These are phyloP conservation scores for Pichia sp. DNA, from an alignment of 1,139 yeast genomes.

Conservation along the genomic window DNA sequence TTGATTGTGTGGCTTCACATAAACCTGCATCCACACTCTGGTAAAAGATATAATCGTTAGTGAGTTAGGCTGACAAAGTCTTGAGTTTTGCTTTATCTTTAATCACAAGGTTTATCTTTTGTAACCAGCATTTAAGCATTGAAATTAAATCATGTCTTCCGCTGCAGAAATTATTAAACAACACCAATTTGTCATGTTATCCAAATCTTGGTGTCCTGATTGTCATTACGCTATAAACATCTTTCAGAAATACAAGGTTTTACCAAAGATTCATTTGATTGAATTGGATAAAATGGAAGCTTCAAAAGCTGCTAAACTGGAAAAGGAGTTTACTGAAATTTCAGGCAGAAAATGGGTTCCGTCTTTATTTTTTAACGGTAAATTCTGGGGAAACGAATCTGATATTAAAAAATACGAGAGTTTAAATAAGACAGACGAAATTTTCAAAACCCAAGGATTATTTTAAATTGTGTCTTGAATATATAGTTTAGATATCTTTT, in stretches of 20 bases:
- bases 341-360: constrained; percentile 70
- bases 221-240: constrained; percentile 53
- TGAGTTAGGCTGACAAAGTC: too few species aligned
- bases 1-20: too few species aligned
- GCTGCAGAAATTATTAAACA: constrained; percentile 34
- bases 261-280: constrained; percentile 40
- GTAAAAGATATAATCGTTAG: too few species aligned
- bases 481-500: too few species aligned
- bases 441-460: too few species aligned
- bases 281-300: constrained; percentile 54
- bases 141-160: constrained; percentile 10
- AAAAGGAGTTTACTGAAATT: constrained; percentile 50
- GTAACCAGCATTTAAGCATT: too few species aligned
- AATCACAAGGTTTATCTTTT: too few species aligned
- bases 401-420: constrained; percentile 40
- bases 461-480: too few species aligned
- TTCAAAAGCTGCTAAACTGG: constrained; percentile 45
- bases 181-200: constrained; percentile 47
- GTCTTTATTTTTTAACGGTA: constrained; percentile 57
- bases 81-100: too few species aligned
- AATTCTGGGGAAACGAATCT: constrained; percentile 50
- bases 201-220: constrained; percentile 75
- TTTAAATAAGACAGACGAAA: constrained; percentile 31
- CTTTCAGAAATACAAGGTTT: constrained; percentile 44
- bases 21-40: too few species aligned